phyloP scores from a whole-genome alignment of 2,329 filamentous ascomycete species.

The Fusarium goolgardi region DNA sequence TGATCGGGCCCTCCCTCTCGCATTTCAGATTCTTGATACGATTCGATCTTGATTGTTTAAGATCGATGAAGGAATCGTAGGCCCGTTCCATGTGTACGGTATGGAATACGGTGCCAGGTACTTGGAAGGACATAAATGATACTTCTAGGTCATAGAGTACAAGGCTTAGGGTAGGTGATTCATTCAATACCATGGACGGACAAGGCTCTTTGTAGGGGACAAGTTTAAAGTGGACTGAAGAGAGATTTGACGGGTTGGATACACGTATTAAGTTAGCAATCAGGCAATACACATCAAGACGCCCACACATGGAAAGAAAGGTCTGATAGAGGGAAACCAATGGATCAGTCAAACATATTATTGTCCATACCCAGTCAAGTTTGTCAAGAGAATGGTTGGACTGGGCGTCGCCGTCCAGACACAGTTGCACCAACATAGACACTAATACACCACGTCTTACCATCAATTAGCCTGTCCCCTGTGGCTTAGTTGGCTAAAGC shows the following conservation, averaged over 20 bases:
- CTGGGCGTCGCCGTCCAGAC: neutral
- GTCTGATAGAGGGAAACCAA: neutral
- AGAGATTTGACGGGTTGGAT: too few relatives aligned
- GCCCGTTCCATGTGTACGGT: neutral
- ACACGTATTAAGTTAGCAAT: too few relatives aligned
- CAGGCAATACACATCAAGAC: neutral
- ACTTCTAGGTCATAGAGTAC: neutral
- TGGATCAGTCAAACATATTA: neutral
- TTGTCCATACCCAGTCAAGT: neutral
- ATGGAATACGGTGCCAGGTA: neutral
- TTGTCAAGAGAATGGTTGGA: neutral
- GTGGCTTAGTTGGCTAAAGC: constrained; percentile 39
- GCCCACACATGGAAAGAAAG: too few relatives aligned
- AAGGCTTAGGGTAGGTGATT: constrained; percentile 6
- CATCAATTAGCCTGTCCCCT: constrained; percentile 7
- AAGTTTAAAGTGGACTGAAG: neutral
- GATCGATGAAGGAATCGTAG: constrained; percentile 2
- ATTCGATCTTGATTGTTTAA: neutral
- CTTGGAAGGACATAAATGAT: neutral
- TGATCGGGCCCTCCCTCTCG: neutral
- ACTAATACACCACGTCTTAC: accelerated
- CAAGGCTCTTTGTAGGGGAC: neutral
- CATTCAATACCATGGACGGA: neutral
- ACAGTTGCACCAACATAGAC: accelerated
- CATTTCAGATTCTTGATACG: neutral